Conservation (phyloP, 129 eudicot species). For the Heracleum sosnowskyi region DNA sequence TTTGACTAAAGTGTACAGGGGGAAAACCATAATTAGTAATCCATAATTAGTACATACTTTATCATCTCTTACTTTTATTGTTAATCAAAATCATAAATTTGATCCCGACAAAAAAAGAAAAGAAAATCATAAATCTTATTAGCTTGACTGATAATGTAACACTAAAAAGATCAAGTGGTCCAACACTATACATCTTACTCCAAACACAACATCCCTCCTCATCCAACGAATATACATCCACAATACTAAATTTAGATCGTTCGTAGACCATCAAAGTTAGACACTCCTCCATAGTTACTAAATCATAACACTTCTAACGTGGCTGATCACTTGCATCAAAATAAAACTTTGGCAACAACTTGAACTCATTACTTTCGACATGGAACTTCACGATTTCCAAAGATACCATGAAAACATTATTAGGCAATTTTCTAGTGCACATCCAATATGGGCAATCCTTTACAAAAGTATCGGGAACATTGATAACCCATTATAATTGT, state of each 20-base stretch:
- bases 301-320: neutral
- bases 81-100: too few species aligned
- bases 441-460: neutral
- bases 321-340: neutral
- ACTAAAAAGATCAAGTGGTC: neutral
- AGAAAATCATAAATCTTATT: too few species aligned
- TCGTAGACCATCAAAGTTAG: neutral
- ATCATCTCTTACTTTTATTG: too few species aligned
- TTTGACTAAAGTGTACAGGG: too few species aligned
- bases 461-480: neutral
- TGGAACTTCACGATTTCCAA: neutral
- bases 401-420: too few species aligned
- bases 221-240: neutral
- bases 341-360: neutral
- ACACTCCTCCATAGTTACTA: neutral
- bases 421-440: neutral
- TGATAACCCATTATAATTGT: too few species aligned
- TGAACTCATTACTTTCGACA: neutral
- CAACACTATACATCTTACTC: neutral
- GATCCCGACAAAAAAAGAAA: too few species aligned
- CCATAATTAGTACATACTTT: too few species aligned
- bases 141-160: too few species aligned
- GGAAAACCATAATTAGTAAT: too few species aligned
- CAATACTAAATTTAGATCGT: neutral
- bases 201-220: neutral